Conservation (phyloP, 768 basidiomycete genomes). For the Leccinum arenicola region DNA sequence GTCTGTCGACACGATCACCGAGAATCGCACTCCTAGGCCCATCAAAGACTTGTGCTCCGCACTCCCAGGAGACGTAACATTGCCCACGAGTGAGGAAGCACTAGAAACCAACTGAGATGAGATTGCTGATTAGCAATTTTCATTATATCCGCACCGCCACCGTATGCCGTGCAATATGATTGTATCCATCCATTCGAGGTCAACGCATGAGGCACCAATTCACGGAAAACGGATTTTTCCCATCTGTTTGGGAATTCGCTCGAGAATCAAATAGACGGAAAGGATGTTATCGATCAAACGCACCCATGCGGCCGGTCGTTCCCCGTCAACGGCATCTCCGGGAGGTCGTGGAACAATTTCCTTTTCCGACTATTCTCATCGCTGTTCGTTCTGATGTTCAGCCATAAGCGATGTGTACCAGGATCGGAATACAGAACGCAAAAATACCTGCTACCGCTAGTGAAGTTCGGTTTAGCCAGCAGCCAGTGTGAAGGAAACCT, state of each 20-base stretch:
- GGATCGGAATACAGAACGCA: not conserved
- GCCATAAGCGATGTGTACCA: not conserved
- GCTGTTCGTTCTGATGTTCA: not conserved
- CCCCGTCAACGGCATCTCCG: constrained; percentile 13
- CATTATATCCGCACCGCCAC: constrained; percentile 31
- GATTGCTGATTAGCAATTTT: constrained; percentile 24
- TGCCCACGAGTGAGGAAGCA: constrained; percentile 26
- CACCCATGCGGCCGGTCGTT: constrained; percentile 6
- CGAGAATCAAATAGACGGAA: not conserved
- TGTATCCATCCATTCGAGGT: constrained; percentile 14
- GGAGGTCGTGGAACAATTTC: constrained; percentile 16
- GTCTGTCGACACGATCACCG: constrained; percentile 13
- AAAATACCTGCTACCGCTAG: constrained; percentile 9
- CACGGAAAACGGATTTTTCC: constrained; percentile 12
- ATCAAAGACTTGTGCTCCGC: constrained; percentile 17
- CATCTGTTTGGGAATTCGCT: not conserved
- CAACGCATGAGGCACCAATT: constrained; percentile 23
- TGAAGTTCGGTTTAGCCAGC: constrained; percentile 4
- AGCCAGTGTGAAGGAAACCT: not conserved
- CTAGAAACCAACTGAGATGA: constrained; percentile 28
- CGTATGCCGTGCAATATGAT: constrained; percentile 24
- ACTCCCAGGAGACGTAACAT: constrained; percentile 27
- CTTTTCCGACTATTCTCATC: constrained; percentile 5
- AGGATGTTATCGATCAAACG: constrained; percentile 6
- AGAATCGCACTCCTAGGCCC: constrained; percentile 16